A percentile compares a stretch with the other conserved stretches of the same genome.
Conservation (phyloP, 768 basidiomycete species). For the Chlorophyllum brunneum region DNA sequence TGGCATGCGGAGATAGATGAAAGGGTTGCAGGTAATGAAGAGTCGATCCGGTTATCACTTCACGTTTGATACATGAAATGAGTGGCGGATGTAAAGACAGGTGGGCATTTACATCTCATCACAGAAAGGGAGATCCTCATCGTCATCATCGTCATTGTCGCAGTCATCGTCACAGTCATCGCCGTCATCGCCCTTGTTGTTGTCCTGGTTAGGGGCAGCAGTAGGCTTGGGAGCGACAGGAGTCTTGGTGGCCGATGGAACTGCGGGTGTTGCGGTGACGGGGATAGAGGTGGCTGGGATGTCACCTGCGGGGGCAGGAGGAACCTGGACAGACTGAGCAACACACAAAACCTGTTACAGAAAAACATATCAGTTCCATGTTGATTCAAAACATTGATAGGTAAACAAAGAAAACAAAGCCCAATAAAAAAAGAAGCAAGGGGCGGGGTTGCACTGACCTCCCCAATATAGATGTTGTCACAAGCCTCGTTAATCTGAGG, state of each 20-base stretch:
- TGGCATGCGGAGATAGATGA: not conserved
- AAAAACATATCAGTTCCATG: not conserved
- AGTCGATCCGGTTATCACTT: too few relatives aligned
- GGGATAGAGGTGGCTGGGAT: constrained; percentile 28
- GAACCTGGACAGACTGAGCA: constrained; percentile 34
- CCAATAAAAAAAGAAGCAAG: not conserved
- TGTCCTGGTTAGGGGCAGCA: not conserved
- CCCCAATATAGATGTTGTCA: constrained; percentile 70
- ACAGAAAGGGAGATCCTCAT: constrained; percentile 47
- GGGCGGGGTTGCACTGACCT: constrained; percentile 41
- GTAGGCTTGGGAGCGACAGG: constrained; percentile 14
- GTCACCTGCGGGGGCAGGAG: constrained; percentile 32
- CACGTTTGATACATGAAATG: too few relatives aligned
- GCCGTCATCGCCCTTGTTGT: constrained; percentile 15
- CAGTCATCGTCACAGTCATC: constrained; percentile 17
- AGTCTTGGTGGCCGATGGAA: constrained; percentile 18
- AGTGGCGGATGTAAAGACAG: not conserved
- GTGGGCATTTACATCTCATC: constrained; percentile 37
- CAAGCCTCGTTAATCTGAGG: constrained; percentile 59
- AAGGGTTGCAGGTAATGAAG: not conserved
- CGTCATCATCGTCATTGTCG: constrained; percentile 23
- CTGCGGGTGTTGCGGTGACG: constrained; percentile 23
- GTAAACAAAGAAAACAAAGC: not conserved
- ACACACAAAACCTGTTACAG: constrained; percentile 50
- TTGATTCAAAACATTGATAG: not conserved